Evolutionary conservation across 2,329 filamentous ascomycete genomes (phyloP).

Genomic region (Curvularia eragrostidis): DNA sequence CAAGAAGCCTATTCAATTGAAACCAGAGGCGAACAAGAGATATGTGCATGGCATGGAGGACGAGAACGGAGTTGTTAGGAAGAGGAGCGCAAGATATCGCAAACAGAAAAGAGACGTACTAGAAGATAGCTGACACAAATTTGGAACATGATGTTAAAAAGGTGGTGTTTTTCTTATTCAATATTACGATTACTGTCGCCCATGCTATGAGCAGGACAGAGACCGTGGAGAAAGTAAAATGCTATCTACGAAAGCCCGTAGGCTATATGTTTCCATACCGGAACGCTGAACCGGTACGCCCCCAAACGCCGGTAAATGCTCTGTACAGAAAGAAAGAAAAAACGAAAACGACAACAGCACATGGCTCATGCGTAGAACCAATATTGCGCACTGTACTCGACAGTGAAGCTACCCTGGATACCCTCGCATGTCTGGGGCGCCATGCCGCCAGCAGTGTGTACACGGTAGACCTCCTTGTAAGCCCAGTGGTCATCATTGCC

Average conservation of each 20-base stretch:
- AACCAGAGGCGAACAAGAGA: constrained; percentile 21
- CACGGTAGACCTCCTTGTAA: constrained; percentile 79
- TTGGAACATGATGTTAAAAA: neutral
- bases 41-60: constrained; percentile 18
- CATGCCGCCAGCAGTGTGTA: constrained; percentile 82
- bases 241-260: constrained; percentile 27
- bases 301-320: constrained; percentile 45
- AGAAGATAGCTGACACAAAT: constrained; percentile 27
- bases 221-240: constrained; percentile 27
- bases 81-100: constrained; percentile 38
- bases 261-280: constrained; percentile 13
- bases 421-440: constrained; percentile 76
- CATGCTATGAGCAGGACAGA: constrained; percentile 23
- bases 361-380: constrained; percentile 59
- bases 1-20: constrained; percentile 62
- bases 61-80: constrained; percentile 24
- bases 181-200: constrained; percentile 31
- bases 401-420: constrained; percentile 67
- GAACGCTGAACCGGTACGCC: constrained; percentile 23
- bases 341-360: constrained; percentile 1
- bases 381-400: constrained; percentile 85
- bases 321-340: constrained; percentile 27
- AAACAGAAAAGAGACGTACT: constrained; percentile 33
- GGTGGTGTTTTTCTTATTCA: constrained; percentile 19
- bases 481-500: constrained; percentile 34